These are phyloP conservation scores for Plenodomus lindquistii DNA, from an alignment of 2,329 filamentous ascomycete genomes.

Conservation along the genomic window DNA sequence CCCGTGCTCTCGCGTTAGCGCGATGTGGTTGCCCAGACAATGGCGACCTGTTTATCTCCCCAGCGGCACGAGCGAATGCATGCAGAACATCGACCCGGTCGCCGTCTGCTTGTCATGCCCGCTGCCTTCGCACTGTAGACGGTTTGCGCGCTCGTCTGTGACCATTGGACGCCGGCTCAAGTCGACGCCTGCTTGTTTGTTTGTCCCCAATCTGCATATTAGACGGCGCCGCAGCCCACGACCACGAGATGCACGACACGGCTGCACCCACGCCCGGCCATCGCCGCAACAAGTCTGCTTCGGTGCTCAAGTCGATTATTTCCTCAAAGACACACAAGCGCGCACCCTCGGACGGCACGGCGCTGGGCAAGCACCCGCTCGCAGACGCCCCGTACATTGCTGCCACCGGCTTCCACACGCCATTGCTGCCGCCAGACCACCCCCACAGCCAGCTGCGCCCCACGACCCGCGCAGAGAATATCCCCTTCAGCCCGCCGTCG, in stretches of 20 bases:
- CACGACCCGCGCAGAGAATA: constrained; percentile 41
- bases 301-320: constrained; percentile 56
- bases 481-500: constrained; percentile 38
- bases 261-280: constrained; percentile 35
- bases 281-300: constrained; percentile 48
- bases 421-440: constrained; percentile 56
- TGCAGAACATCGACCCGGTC: constrained; percentile 10
- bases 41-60: constrained; percentile 19
- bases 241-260: constrained; percentile 30
- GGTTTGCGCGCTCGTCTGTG: constrained; percentile 20
- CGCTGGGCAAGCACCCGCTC: constrained; percentile 27
- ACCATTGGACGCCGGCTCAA: constrained; percentile 12
- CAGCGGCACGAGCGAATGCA: constrained; percentile 13
- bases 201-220: constrained; percentile 7
- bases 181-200: constrained; percentile 6
- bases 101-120: constrained; percentile 25
- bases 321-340: constrained; percentile 54
- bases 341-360: constrained; percentile 48
- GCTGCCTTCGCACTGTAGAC: constrained; percentile 27
- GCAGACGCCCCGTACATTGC: constrained; percentile 30
- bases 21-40: constrained; percentile 20
- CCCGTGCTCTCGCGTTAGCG: constrained; percentile 13
- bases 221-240: not conserved
- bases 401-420: constrained; percentile 32
- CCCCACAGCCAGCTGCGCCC: constrained; percentile 46